These are phyloP conservation scores for Pseudisothecium myosuroides DNA, from an alignment of 225 moss, liverwort and hornwort species.

Conservation along the genomic window DNA sequence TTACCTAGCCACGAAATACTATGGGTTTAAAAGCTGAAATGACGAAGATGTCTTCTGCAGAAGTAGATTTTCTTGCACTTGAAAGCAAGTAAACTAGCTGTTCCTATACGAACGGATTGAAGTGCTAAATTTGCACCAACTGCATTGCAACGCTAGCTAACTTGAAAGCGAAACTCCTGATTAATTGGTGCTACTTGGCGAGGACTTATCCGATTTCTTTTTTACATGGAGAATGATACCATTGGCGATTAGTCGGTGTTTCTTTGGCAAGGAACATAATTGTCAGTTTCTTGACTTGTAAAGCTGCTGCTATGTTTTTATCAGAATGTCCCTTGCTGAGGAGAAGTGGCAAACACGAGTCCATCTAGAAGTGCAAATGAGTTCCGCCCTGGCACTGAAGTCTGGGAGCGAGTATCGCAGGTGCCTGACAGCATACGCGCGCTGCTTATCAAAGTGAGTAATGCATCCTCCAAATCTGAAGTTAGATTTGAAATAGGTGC, in stretches of 20 bases:
- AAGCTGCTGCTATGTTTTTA: not conserved
- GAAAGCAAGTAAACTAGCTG: not conserved
- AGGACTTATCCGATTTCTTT: not conserved
- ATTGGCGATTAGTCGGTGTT: not conserved
- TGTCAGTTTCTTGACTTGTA: not conserved
- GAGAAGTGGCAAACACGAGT: slow-evolving; percentile 67
- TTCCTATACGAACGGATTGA: not conserved
- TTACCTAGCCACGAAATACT: not conserved
- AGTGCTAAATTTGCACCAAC: not conserved
- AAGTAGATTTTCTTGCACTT: not conserved
- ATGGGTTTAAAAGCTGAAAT: not conserved
- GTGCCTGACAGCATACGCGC: slow-evolving; percentile 76
- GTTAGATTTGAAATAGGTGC: not conserved
- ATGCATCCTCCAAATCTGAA: not conserved
- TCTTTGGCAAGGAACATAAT: not conserved
- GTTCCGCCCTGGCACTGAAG: slow-evolving; percentile 70
- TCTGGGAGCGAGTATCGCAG: slow-evolving; percentile 61
- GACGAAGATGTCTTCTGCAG: not conserved
- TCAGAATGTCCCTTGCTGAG: slow-evolving; percentile 49
- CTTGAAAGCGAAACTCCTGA: not conserved
- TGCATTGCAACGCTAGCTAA: not conserved
- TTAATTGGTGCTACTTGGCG: not conserved
- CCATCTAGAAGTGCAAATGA: slow-evolving; percentile 81
- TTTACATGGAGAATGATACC: not conserved
- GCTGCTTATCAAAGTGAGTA: slow-evolving; percentile 67